Evolutionary conservation across 2,329 filamentous ascomycete species (phyloP), one percentile per base, ranked within the genome.

Genomic region (Aspergillus fijiensis): DNA sequence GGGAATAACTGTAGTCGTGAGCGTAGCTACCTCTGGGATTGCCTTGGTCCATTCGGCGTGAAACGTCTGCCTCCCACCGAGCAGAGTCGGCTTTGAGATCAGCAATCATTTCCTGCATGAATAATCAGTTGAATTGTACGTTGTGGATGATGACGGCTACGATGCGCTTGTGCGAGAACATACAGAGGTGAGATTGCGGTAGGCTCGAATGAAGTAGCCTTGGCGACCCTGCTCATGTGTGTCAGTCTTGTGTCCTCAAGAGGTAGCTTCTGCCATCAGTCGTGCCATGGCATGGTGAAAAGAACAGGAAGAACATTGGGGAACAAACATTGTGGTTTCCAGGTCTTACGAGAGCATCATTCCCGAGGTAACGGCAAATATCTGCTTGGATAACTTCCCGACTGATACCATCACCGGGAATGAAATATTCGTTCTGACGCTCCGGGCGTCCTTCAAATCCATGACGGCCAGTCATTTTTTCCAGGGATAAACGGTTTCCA

Each of bases 351-450:
- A 91, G 84, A 67, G 90, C 90, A 81, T 93, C 90, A 76, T 91
- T 91, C 71, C 90, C 90, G 68, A 93, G 84, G 75, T 92, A 93
- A 73, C 89, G 89, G 80, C 90, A 92, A 67, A 93, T 91, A 75
- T 93, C 90, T 73, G 89, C 88, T 64, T 90, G 91, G 77, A 93
- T 92, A 70, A 93, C 90, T 77, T 93, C 89, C 69, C 89, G 87
- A 75, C 90, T 89, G 76, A 93, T 93, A 73, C 90, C 89, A 76
- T 92, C 88, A 70, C 88, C 86, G 50, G 89, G 88, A 58, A 92
- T 87, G 76, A 92, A 92, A 75, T 92, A 92, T 78, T 92, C 89
- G 77, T 91, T 91, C 74, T 89, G 76, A 70, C 76, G 73, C 65
- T 73, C 69, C 64, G 70, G 69, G 66, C 70, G 70, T 63, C 65